Evolutionary conservation across 2,329 filamentous ascomycete species (phyloP), one percentile per base, ranked within the genome.

Genomic region (Myrmaecium sp.): DNA sequence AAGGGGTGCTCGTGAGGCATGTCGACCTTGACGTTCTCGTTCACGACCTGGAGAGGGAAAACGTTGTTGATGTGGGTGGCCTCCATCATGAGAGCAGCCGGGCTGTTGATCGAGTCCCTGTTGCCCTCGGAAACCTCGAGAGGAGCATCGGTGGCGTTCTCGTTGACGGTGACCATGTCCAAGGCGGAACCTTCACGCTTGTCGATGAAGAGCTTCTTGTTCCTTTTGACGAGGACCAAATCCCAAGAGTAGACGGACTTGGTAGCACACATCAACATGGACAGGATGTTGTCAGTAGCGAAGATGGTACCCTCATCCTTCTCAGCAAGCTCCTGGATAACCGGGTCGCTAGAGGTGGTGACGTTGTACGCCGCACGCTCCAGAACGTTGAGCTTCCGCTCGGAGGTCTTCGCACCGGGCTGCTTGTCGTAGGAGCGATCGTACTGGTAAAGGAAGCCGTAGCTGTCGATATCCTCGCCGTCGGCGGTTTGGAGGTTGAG

Each of bases 51-150:
- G 56, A 92, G 81, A 41, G 82, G 79, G 55, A 98, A 98, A 65
- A 95, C 92, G 69, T 95, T 89, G 71, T 98, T 98, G 69, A 98
- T 98, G 64, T 94, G 91, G 27, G 89, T 98, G 29, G 89, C 89
- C 60, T 98, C 89, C 55, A 94, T 77, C 46, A 91, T 86, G 31
- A 98, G 73, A 28, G 84, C 82, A 29, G 64, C 61, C n/a, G 89
- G 89, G 47, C 83, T 83, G 69, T 98, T 98, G 58, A 98, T 77
- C 38, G 69, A 64, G 51, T 98, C 89, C 60, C 93, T 91, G 63
- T 81, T 83, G 44, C 81, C 81, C 47, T 95, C 86, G 30, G 81
- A 74, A 15, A 78, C 72, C 53, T 98, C 89, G 28, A 95, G 68
- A 19, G 89, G 89, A 14, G 86, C 82, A 54, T 98, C 89, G 34